A percentile compares a stretch with the other conserved stretches of the same genome.
Evolutionary conservation across 768 basidiomycete species (phyloP).

Genomic region (Leccinum pellstonianum): DNA sequence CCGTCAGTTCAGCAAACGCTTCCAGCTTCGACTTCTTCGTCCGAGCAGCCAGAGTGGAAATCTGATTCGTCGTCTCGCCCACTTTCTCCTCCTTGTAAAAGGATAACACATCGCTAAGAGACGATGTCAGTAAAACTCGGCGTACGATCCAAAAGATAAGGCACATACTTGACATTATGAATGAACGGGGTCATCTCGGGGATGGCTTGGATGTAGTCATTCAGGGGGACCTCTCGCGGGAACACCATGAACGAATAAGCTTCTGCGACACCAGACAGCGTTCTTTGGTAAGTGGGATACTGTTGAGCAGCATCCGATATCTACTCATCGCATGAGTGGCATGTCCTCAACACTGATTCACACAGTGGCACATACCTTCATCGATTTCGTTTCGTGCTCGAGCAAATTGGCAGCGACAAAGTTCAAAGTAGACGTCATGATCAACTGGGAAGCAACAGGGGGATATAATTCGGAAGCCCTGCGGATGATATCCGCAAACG

Average conservation of each 20-base stretch:
- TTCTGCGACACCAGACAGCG: not conserved
- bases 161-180: not conserved
- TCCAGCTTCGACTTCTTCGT: not conserved
- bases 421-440: not conserved
- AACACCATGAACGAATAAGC: constrained; percentile 11
- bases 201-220: not conserved
- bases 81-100: not conserved
- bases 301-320: not conserved
- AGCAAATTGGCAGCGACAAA: not conserved
- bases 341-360: not conserved
- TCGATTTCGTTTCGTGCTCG: not conserved
- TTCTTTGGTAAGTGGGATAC: not conserved
- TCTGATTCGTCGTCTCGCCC: not conserved
- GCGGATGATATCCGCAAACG: not conserved
- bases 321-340: not conserved
- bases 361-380: not conserved
- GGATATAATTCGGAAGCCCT: not conserved
- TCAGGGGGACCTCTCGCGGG: not conserved
- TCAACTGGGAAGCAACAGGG: not conserved
- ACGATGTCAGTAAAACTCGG: not conserved
- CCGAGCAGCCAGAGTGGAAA: not conserved
- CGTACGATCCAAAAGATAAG: no score
- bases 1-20: not conserved
- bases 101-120: not conserved
- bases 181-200: not conserved